phyloP scores from a whole-genome alignment of 2,329 filamentous ascomycete genomes.

The Alternaria sp. region DNA sequence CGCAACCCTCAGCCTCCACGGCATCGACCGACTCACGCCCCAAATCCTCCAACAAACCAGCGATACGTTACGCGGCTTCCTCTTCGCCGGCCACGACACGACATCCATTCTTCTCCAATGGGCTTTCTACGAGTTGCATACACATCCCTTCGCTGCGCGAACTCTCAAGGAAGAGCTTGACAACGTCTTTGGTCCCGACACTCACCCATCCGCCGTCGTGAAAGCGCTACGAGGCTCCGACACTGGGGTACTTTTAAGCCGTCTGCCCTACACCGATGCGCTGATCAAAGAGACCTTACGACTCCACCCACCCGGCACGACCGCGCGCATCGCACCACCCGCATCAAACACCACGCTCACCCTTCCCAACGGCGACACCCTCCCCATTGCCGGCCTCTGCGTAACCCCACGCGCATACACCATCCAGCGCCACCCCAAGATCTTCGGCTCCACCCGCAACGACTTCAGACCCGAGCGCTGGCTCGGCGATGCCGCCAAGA shows the following conservation, averaged over 20 bases:
- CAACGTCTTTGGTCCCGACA: background rate
- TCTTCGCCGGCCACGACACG: conserved; percentile 45
- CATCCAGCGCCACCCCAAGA: conserved; percentile 24
- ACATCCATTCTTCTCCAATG: conserved; percentile 35
- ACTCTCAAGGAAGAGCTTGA: background rate
- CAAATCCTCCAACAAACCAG: conserved; percentile 39
- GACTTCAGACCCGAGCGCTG: conserved; percentile 31
- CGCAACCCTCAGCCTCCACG: conserved; percentile 20
- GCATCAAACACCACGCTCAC: conserved; percentile 15
- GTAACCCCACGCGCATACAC: conserved; percentile 18
- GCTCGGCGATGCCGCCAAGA: conserved; percentile 13
- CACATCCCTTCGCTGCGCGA: conserved; percentile 18
- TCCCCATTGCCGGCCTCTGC: conserved; percentile 18
- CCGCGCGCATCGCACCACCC: conserved; percentile 18
- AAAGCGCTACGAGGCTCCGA: background rate
- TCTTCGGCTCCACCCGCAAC: conserved; percentile 22
- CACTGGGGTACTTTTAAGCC: background rate
- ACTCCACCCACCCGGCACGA: conserved; percentile 46
- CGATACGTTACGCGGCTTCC: conserved; percentile 45
- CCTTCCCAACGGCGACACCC: conserved; percentile 11
- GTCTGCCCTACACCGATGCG: conserved; percentile 52
- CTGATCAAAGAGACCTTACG: conserved; percentile 54
- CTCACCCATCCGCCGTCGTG: background rate
- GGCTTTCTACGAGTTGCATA: conserved; percentile 32
- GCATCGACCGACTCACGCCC: conserved; percentile 18